Evolutionary conservation across 495 filamentous ascomycete genomes (phyloP).

Genomic region (Patellaria atrata): DNA sequence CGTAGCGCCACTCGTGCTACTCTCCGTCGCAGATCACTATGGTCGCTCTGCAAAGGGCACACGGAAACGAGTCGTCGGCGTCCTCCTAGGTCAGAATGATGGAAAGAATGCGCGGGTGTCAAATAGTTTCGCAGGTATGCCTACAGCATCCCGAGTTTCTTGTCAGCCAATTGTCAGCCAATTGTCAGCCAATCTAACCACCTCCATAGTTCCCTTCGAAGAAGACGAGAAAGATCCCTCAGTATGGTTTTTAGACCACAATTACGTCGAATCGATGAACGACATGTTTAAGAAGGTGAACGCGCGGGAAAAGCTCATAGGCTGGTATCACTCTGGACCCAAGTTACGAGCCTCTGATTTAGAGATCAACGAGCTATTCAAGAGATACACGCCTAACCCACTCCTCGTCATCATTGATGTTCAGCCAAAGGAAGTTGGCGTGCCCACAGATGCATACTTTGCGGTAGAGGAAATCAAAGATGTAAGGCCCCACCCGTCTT

Average conservation of each 20-base stretch:
- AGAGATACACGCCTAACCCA: conserved; percentile 94
- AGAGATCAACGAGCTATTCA: conserved; percentile 99
- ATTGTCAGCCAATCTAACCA: conserved; percentile 1
- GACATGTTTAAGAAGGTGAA: conserved; percentile 99
- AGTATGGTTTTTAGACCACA: conserved; percentile 98
- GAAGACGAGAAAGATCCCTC: conserved; percentile 97
- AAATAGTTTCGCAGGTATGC: conserved; percentile 92
- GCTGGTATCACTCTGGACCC: conserved; percentile 98
- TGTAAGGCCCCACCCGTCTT: no score
- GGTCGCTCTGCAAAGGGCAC: conserved; percentile 82
- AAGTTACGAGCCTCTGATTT: conserved; percentile 94
- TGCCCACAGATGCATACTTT: conserved; percentile 98
- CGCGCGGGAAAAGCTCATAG: conserved; percentile 94
- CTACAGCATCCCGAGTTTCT: neutral
- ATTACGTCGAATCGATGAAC: conserved; percentile 98
- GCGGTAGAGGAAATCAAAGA: conserved; percentile 99
- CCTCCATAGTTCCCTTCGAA: conserved; percentile 75
- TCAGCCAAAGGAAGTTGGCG: conserved; percentile 93
- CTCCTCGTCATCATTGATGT: conserved; percentile 96
- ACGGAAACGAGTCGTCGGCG: conserved; percentile 88
- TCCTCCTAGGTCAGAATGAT: conserved; percentile 87
- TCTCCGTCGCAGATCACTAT: conserved; percentile 97
- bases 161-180: conserved; percentile 1
- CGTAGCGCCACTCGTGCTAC: conserved; percentile 92
- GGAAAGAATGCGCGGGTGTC: conserved; percentile 91